phyloP scores from a whole-genome alignment of 345 rosid species.

The Cochlearia excelsa region DNA sequence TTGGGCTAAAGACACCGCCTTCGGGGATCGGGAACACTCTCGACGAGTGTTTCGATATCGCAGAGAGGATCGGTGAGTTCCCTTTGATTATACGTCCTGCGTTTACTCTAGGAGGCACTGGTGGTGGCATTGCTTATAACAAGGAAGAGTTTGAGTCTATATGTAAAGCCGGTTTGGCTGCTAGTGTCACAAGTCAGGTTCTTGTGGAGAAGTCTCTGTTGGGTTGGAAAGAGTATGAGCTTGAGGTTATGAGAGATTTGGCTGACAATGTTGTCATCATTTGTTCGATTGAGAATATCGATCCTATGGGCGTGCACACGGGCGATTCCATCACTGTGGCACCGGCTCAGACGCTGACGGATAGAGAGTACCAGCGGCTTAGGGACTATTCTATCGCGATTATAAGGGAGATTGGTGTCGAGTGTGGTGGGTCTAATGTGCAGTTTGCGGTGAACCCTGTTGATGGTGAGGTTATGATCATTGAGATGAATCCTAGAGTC shows the following conservation, averaged over 20 bases:
- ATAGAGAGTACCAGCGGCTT: conserved; percentile 90
- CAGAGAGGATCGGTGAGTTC: conserved; percentile 75
- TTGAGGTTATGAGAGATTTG: conserved; percentile 95
- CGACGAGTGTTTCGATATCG: conserved; percentile 75
- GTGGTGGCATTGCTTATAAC: conserved; percentile 96
- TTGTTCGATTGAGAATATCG: conserved; percentile 94
- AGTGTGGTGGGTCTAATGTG: conserved; percentile 98
- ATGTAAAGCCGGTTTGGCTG: conserved; percentile 84
- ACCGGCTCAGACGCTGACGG: conserved; percentile 94
- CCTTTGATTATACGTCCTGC: conserved; percentile 98
- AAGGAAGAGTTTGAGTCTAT: conserved; percentile 83
- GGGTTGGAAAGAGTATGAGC: conserved; percentile 98
- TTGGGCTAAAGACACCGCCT: conserved; percentile 88
- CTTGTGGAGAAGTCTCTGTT: conserved; percentile 92
- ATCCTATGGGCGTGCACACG: conserved; percentile 97
- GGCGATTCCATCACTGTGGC: conserved; percentile 98
- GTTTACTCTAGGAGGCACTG: conserved; percentile 90
- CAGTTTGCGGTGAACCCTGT: conserved; percentile 94
- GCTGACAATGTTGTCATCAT: conserved; percentile 98
- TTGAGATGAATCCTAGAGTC: conserved; percentile 99
- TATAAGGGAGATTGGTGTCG: conserved; percentile 97
- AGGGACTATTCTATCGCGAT: conserved; percentile 87
- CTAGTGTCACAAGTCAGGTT: conserved; percentile 81
- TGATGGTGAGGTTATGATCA: conserved; percentile 98
- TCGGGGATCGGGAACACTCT: conserved; percentile 84